Base-by-base conservation (phyloP, 306 rosid species). In the Quercus gilva region DNA sequence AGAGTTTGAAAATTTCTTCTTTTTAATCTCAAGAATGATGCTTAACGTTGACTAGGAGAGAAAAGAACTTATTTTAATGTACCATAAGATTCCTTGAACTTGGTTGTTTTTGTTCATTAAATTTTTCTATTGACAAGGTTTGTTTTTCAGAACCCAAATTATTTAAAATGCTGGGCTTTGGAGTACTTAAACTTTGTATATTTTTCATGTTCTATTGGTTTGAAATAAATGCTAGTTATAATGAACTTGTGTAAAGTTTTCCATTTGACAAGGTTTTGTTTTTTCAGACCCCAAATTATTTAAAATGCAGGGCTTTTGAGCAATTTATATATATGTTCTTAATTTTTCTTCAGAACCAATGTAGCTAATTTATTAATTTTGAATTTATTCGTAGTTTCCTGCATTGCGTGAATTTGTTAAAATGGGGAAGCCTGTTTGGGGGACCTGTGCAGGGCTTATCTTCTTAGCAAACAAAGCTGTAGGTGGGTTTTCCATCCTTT, bases 391-490 rank as follows among this genome's bases (percentile, higher is more conserved):
- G 68, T 83, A 95, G 99, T 92, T 95, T 91, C 99, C 99, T 45
- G 88, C 97, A 1, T 74, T 95, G 82, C 87, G 98, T 29, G 98
- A 93, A 85, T 95, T 95, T 79, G 99, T 95, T 29, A 81, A 86
- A 82, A 74, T 87, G 89, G 98, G 98, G 81, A 95, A 89, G 88
- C 99, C 99, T 80, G 99, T 95, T 53, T 95, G 99, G 99, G 99
- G 99, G 82, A 95, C 98, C 74, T 95, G 99, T 86, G 99, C 99
- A 18, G 99, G 99, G 78, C 99, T 95, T 49, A 93, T 95, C 77
- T 95, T 95, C 88, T 83, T 93, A 86, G 99, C 99, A 65, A 45
- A 95, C 81, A 93, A 87, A 64, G 98, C 99, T 56, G 29, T 80
- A 80, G 98, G 99, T 95, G 68, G 41, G 73, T 81, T 65, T 78